Evolutionary conservation across 129 eudicot species (phyloP).

Genomic region (Arctium lappa): DNA sequence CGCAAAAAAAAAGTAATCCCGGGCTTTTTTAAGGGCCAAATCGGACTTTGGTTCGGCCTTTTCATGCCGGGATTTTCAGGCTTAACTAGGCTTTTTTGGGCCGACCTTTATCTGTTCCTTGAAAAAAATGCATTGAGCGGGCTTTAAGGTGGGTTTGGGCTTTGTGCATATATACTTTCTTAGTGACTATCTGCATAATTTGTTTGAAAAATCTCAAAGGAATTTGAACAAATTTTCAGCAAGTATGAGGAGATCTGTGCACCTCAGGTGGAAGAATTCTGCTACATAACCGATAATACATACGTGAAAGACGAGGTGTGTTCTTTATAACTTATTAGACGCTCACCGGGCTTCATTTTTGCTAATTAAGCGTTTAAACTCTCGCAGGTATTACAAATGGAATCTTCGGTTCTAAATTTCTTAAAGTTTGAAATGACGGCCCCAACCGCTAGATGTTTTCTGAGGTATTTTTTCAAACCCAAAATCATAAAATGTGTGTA

Average conservation of each 20-base stretch:
- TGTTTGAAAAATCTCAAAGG: background rate
- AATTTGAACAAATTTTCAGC: conserved; percentile 35
- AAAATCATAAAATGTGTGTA: background rate
- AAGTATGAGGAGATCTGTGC: conserved; percentile 98
- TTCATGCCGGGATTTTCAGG: background rate
- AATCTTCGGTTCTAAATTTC: conserved; percentile 75
- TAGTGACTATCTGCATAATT: background rate
- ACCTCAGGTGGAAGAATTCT: conserved; percentile 95
- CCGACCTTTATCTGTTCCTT: background rate
- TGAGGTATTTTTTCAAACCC: conserved; percentile 41
- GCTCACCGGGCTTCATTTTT: background rate
- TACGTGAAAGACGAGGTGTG: conserved; percentile 90
- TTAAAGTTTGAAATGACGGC: conserved; percentile 93
- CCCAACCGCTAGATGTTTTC: conserved; percentile 82
- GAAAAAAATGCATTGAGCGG: too few species aligned
- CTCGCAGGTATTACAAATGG: conserved; percentile 87
- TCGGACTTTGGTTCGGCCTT: too few species aligned
- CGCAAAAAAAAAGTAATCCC: too few species aligned
- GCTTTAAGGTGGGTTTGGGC: too few species aligned
- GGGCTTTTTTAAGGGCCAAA: background rate
- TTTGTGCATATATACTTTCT: background rate
- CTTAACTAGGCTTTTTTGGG: too few species aligned
- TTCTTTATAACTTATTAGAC: background rate
- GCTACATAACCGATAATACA: conserved; percentile 96
- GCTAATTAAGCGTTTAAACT: conserved; percentile 13